Evolutionary conservation across 2,329 filamentous ascomycete species (phyloP).

Genomic region (Curvularia sp.): DNA sequence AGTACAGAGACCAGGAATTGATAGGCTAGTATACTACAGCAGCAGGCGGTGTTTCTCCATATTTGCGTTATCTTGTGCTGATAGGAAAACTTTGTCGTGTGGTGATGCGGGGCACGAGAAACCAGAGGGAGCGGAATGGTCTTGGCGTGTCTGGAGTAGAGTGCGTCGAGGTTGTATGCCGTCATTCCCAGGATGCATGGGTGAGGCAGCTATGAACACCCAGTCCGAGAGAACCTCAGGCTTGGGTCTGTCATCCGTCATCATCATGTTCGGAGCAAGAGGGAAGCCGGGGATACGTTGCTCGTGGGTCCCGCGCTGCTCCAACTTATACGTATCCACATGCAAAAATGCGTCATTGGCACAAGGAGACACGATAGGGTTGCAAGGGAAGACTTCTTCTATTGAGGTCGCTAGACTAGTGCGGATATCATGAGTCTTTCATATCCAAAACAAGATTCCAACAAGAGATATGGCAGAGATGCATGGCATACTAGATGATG

Average conservation of each 20-base stretch:
- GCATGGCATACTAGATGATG: conserved; percentile 25
- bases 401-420: conserved; percentile 1
- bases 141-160: not conserved
- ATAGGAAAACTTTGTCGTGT: not conserved
- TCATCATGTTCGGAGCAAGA: not conserved
- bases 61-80: not conserved
- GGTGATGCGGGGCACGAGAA: not conserved
- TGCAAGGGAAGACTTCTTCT: not conserved
- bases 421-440: conserved; percentile 7
- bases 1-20: not conserved
- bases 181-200: not conserved
- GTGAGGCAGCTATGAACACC: not conserved
- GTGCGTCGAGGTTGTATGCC: not conserved
- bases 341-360: not conserved
- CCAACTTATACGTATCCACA: too few species aligned
- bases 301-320: not conserved
- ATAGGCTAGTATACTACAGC: not conserved
- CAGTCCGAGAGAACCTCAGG: not conserved
- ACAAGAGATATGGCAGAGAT: not conserved
- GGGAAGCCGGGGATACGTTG: not conserved
- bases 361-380: not conserved
- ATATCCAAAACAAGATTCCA: not conserved
- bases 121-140: not conserved
- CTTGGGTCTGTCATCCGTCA: not conserved
- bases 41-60: not conserved